Percentiles rank a stretch among this genome's conserved stretches.
Conservation (phyloP, 2,329 filamentous ascomycete species). For the Pyrenophora graminea region DNA sequence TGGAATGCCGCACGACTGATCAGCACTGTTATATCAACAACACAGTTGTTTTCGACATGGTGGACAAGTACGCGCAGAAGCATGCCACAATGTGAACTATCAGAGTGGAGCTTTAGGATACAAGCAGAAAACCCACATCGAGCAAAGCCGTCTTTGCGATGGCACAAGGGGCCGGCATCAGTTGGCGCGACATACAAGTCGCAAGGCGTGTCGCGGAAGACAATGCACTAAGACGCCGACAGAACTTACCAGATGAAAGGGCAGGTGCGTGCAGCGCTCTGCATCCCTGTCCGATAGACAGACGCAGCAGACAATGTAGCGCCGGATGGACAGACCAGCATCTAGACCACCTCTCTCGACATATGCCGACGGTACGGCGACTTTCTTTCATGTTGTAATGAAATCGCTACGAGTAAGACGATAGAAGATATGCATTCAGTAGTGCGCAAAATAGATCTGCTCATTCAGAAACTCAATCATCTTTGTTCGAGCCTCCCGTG, state of each 20-base stretch:
- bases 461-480: neutral
- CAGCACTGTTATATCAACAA: slow-evolving; percentile 53
- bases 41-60: slow-evolving; percentile 49
- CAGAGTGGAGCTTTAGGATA: neutral
- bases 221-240: no score
- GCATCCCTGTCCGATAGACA: no score
- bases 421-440: slow-evolving; percentile 1
- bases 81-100: slow-evolving; percentile 19
- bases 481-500: neutral
- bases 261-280: no score
- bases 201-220: slow-evolving; percentile 4
- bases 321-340: no score
- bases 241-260: no score
- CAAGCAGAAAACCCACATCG: neutral
- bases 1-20: slow-evolving; percentile 46
- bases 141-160: no score
- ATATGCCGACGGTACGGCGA: neutral
- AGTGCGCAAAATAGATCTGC: neutral
- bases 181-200: slow-evolving; percentile 1
- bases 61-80: slow-evolving; percentile 50
- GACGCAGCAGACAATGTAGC: no score
- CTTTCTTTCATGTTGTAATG: neutral
- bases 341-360: neutral
- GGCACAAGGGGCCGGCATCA: no score
- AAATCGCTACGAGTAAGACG: slow-evolving; percentile 1